Conservation (phyloP, 148 eudicot species). For the Limonium bicolor region DNA sequence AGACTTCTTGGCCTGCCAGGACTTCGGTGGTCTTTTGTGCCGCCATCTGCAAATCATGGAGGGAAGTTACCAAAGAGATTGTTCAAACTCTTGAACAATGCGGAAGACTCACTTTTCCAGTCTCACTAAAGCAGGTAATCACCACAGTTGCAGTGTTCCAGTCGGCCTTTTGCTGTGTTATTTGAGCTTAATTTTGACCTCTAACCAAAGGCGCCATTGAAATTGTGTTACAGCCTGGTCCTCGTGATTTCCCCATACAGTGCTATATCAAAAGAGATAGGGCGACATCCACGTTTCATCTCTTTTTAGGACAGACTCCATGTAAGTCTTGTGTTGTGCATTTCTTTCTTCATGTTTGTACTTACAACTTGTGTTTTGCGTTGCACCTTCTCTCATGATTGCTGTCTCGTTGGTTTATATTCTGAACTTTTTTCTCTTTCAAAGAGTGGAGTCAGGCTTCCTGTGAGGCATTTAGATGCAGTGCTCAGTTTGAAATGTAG, state of each 20-base stretch:
- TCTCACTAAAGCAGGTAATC: slow-evolving; percentile 81
- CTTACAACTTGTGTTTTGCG: no score
- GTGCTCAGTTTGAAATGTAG: no score
- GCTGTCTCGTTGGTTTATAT: no score
- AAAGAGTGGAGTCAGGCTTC: neutral
- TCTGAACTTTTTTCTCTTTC: neutral
- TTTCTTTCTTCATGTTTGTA: neutral
- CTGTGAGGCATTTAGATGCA: no score
- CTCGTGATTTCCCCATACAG: slow-evolving; percentile 70
- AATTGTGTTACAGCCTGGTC: slow-evolving; percentile 48
- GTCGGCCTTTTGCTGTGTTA: neutral
- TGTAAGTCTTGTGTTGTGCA: slow-evolving; percentile 34
- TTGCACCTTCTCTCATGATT: no score
- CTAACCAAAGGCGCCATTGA: neutral
- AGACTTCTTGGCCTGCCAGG: slow-evolving; percentile 86
- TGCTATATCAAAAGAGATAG: slow-evolving; percentile 90
- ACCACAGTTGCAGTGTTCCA: no score
- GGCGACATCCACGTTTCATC: slow-evolving; percentile 45
- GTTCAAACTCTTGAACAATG: slow-evolving; percentile 87
- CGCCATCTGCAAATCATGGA: slow-evolving; percentile 86
- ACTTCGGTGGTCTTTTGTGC: slow-evolving; percentile 66
- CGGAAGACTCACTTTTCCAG: slow-evolving; percentile 84
- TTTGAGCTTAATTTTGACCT: neutral
- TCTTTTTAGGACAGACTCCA: slow-evolving; percentile 67
- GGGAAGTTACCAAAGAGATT: slow-evolving; percentile 79